Evolutionary conservation across 2,329 filamentous ascomycete genomes (phyloP).

Genomic region (Claviceps paspali): DNA sequence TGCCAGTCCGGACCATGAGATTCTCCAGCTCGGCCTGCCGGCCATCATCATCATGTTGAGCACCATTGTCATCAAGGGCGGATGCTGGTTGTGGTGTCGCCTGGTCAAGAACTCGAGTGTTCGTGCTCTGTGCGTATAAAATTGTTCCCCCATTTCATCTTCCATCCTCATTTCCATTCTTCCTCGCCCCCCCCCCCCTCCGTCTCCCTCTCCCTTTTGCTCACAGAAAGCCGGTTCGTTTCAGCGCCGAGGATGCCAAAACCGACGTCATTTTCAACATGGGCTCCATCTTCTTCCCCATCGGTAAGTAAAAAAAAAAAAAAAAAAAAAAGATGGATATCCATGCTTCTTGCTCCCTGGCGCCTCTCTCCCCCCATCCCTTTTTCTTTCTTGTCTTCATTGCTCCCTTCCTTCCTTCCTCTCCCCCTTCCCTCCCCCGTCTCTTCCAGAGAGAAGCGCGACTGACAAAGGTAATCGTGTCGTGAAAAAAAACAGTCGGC

Average conservation of each 20-base stretch:
- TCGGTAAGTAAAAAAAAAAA: too few relatives aligned
- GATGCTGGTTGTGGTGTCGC: conserved; percentile 79
- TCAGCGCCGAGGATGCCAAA: conserved; percentile 36
- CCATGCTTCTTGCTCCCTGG: too few relatives aligned
- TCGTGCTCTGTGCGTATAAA: conserved; percentile 50
- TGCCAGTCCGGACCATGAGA: conserved; percentile 40
- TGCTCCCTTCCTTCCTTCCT: not conserved
- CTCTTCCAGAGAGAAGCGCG: not conserved
- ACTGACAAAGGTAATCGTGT: too few relatives aligned
- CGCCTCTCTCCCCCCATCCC: too few relatives aligned
- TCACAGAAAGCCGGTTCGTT: too few relatives aligned
- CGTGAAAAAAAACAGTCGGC: too few relatives aligned
- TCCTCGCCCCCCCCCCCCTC: too few relatives aligned
- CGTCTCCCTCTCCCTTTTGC: too few relatives aligned
- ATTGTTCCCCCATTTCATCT: too few relatives aligned
- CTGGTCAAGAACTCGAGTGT: conserved; percentile 76
- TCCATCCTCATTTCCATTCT: not conserved
- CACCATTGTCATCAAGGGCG: conserved; percentile 68
- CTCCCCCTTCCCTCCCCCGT: not conserved
- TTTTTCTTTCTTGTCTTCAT: not conserved
- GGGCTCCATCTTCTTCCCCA: conserved; percentile 76
- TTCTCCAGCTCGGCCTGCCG: conserved; percentile 58
- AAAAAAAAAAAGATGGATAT: too few relatives aligned
- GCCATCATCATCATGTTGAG: conserved; percentile 67
- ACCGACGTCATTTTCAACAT: conserved; percentile 83